Base-by-base conservation (phyloP, 2,329 filamentous ascomycete species). In the Proliferodiscus dingleyae region DNA sequence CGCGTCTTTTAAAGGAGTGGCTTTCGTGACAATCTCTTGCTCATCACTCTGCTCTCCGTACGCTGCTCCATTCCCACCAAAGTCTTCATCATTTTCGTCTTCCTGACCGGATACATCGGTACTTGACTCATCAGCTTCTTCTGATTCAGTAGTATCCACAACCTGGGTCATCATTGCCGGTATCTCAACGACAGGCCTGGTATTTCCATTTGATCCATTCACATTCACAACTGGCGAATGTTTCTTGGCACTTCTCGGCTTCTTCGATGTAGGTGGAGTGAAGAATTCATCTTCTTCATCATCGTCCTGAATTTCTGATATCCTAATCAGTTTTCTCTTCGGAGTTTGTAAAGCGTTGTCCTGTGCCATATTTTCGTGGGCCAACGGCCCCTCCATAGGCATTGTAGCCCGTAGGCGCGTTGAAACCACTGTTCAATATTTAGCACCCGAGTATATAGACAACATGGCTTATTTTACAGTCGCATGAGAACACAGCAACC, bases 181-280 rank as follows among this genome's bases (percentile, higher is more conserved):
- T 26, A 61, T 59, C 23, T 60, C 61, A 5, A 60, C 58, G 3
- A 53, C 50, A 22, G 50, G 43, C 22, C 50, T 41, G 4, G 46
- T 53, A 18, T 53, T 41, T 15, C 30, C 41, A 21, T 34, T 39
- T 16, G 39, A 42, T 24, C 53, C 46, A 4, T 46, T 47, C 22
- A 46, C 53, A 32, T 56, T 58, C 37, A 32, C 52, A 2, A 55
- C 48, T 18, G 55, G 55, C 16, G 54, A 34, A 45, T 39, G 40
- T 34, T 55, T 61, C 37, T 54, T 33, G 19, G 11, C 18, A 21
- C 22, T 21, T 24, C 32, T 41, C 15, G 30, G 48, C 45, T 55
- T 61, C 53, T 59, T 61, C 33, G 53, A 41, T 19, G 34, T 54
- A 13, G 53, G 43, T 15, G 44, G 47, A 22, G 22, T 41, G 15